Conservation (phyloP, 2,329 filamentous ascomycete genomes). For the Fusarium virguliforme region DNA sequence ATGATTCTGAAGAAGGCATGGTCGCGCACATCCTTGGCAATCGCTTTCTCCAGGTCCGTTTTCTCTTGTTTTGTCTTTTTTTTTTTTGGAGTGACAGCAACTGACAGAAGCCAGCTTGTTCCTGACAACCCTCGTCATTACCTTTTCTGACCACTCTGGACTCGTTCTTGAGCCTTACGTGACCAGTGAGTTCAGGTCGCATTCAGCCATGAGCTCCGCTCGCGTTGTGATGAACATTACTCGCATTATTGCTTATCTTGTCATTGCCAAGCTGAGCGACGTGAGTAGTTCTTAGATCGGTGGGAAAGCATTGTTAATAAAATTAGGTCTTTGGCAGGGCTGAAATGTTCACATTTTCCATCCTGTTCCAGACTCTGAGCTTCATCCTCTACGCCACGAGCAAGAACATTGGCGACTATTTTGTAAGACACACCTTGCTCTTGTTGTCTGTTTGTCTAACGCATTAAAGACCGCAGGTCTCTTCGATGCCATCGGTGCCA, state of each 20-base stretch:
- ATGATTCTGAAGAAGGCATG: slow-evolving; percentile 4
- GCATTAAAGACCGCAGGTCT: background rate
- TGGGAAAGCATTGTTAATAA: background rate
- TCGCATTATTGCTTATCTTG: background rate
- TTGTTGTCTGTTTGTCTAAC: background rate
- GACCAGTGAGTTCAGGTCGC: background rate
- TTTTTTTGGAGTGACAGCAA: background rate
- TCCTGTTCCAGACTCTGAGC: background rate
- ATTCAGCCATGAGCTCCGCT: background rate
- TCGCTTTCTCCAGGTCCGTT: background rate
- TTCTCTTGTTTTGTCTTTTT: background rate
- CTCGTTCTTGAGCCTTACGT: slow-evolving; percentile 4
- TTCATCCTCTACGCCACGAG: background rate
- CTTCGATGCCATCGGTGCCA: slow-evolving; percentile 1
- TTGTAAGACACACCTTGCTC: background rate
- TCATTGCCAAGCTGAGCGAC: background rate
- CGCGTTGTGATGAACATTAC: slow-evolving; percentile 7
- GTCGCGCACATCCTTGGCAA: background rate
- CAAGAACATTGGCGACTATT: slow-evolving; percentile 1
- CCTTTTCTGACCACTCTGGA: background rate
- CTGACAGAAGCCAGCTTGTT: background rate
- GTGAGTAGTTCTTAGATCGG: background rate
- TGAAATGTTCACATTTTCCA: slow-evolving; percentile 8
- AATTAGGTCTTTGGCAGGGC: slow-evolving; percentile 3
- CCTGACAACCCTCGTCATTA: background rate